Base-by-base conservation (phyloP, 257 asterid genomes). In the Cynanchum wilfordii region DNA sequence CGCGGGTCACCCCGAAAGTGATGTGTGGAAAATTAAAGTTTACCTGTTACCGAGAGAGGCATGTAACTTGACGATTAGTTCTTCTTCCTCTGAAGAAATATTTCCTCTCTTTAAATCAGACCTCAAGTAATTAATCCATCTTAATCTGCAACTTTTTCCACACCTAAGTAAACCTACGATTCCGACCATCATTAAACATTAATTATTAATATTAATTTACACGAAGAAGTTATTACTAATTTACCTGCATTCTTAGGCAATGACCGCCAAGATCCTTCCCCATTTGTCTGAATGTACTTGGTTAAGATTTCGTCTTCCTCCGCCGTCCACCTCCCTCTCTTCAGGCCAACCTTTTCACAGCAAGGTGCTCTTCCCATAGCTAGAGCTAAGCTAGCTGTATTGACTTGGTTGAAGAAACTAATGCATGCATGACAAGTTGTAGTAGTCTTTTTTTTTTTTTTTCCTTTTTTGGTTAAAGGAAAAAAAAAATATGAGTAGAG, bases 221-320 rank as follows among this genome's bases (percentile, higher is more conserved):
- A n/a, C n/a, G n/a, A n/a, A n/a, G n/a, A n/a, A n/a, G n/a, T n/a
- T n/a, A n/a, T n/a, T n/a, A n/a, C n/a, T n/a, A n/a, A n/a, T 33
- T 33, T 49, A 93, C 98, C 98, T 40, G 98, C 98, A 86, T 93
- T 89, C 75, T 88, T 87, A 68, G 98, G 98, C 47, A 93, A 73
- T 8, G 96, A 83, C 79, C 97, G 88, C 97, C 96, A 93, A 1
- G 90, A 88, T 52, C 97, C 98, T 82, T 93, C 96, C 10, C 98
- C 98, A 62, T 89, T 78, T 10, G 82, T 82, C 59, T 76, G 66
- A 25, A 93, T 89, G 73, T 89, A 93, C 7, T 84, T 88, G 57
- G 75, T 75, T 38, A 93, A 89, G 22, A 78, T 75, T 20, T 85
- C 85, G 72, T 93, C 97, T 86, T 93, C 98, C 67, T 93, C 98